Conservation (phyloP, 768 basidiomycete species). For the Termitomyces sp. region DNA sequence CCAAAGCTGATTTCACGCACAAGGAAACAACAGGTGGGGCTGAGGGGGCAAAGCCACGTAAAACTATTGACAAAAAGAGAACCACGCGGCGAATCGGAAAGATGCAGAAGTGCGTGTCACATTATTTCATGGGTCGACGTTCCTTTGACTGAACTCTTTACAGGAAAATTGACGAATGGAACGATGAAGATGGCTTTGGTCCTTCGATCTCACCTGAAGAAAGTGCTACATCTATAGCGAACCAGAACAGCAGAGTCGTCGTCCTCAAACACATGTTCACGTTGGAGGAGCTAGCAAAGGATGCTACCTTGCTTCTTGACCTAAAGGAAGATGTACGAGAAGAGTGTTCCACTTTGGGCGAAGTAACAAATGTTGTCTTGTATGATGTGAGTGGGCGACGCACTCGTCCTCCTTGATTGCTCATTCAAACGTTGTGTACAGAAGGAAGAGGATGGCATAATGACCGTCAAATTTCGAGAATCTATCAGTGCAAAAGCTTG, state of each 20-base stretch:
- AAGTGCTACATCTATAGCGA: conserved; percentile 28
- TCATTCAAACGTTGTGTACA: conserved; percentile 24
- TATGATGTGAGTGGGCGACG: conserved; percentile 72
- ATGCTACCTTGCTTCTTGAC: conserved; percentile 81
- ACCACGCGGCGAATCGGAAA: conserved; percentile 71
- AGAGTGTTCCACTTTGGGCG: conserved; percentile 84
- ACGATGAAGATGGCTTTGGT: conserved; percentile 90
- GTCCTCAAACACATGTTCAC: conserved; percentile 97
- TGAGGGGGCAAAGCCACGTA: conserved; percentile 45
- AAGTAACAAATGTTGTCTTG: conserved; percentile 92
- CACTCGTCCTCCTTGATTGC: not conserved
- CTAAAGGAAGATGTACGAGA: conserved; percentile 96
- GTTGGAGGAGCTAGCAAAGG: conserved; percentile 77
- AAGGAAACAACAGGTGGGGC: conserved; percentile 44
- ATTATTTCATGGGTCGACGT: not conserved
- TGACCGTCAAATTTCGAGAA: conserved; percentile 96
- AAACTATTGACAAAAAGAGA: conserved; percentile 74
- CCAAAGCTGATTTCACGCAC: conserved; percentile 74
- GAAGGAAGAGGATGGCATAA: conserved; percentile 91
- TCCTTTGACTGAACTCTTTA: not conserved
- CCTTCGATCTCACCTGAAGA: conserved; percentile 59
- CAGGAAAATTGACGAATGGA: conserved; percentile 93
- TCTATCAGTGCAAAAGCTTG: conserved; percentile 92
- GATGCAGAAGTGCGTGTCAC: conserved; percentile 67
- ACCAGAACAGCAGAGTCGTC: conserved; percentile 72